Evolutionary conservation across 2,329 filamentous ascomycete species (phyloP), one percentile per base, ranked within the genome.

Genomic region (Fusarium sp.): DNA sequence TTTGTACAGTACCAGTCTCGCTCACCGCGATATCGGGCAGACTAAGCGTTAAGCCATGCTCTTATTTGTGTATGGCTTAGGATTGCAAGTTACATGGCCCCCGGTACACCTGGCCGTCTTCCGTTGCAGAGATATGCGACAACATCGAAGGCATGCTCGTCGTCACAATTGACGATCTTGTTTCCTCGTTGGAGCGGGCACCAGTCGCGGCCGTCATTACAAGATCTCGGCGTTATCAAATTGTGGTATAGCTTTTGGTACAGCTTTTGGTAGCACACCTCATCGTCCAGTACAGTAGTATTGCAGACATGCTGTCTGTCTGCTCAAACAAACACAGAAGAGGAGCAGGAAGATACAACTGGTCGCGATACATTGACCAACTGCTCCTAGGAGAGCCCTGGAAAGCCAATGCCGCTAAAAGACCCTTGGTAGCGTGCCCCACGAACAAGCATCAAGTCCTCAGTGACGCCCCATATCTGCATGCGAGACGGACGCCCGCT

Each of bases 11-110:
- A 39, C 39, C 50, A 56, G 59, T 63, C 60, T 68, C 67, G 67
- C 64, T 75, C 71, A 74, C 73, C 71, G 62, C 70, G 69, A 71
- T 69, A 61, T 72, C 72, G 69, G 73, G 67, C 59, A 56, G 51
- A 60, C 57, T 67, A 72, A 67, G 71, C 61, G 48, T 51, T 48
- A 54, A 52, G 54, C 59, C 58, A 49, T 59, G 49, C 31, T 48
- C 44, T 46, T 68, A 57, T 26, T 23, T 59, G 46, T 70, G 60
- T 67, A 62, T 67, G 42, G 28, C 31, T 34, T 18, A 41, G 48
- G n/a, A 42, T 42, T 55, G 34, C 44, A 60, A 61, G 23, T 52
- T n/a, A 19, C 50, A 57, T 63, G 43, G 50, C 37, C 58, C 61
- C 55, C 71, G 71, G 71, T 57, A 52, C 58, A 65, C 63, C 69